phyloP scores from a whole-genome alignment of 2,329 filamentous ascomycete species.

The Nothopassalora personata region DNA sequence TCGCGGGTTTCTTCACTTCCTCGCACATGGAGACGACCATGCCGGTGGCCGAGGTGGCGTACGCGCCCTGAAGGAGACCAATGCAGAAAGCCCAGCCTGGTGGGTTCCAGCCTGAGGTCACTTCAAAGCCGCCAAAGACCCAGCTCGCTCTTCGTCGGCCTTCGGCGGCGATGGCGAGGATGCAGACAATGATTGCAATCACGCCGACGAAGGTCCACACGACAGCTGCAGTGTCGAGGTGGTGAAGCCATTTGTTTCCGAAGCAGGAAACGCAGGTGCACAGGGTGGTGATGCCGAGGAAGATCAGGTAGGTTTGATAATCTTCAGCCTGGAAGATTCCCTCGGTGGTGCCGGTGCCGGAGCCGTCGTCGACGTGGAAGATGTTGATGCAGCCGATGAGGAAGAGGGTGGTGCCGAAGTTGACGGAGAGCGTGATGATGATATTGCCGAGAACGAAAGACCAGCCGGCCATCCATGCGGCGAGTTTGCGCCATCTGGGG shows the following conservation, averaged over 20 bases:
- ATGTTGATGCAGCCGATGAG: constrained; percentile 52
- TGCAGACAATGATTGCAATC: constrained; percentile 57
- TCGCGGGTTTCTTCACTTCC: constrained; percentile 61
- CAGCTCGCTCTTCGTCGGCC: constrained; percentile 59
- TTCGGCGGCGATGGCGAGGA: constrained; percentile 62
- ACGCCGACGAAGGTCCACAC: constrained; percentile 70
- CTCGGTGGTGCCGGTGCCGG: constrained; percentile 26
- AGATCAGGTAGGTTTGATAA: constrained; percentile 47
- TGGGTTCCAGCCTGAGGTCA: constrained; percentile 61
- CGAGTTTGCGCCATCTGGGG: constrained; percentile 54
- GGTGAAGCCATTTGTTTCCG: constrained; percentile 50
- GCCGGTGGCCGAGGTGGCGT: constrained; percentile 69
- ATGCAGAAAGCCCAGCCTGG: constrained; percentile 69
- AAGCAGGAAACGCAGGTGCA: constrained; percentile 49
- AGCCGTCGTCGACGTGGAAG: constrained; percentile 45
- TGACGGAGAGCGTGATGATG: constrained; percentile 76
- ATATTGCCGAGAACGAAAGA: constrained; percentile 73
- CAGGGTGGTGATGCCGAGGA: constrained; percentile 46
- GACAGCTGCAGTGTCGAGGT: constrained; percentile 66
- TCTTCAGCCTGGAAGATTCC: constrained; percentile 39
- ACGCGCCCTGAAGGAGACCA: constrained; percentile 65
- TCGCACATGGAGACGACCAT: constrained; percentile 79
- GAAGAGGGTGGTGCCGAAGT: constrained; percentile 62
- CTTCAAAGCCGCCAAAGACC: constrained; percentile 65
- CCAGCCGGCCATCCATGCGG: constrained; percentile 71